Conservation (phyloP, 176 grass and related monocot genomes). For the Triticum timopheevii region DNA sequence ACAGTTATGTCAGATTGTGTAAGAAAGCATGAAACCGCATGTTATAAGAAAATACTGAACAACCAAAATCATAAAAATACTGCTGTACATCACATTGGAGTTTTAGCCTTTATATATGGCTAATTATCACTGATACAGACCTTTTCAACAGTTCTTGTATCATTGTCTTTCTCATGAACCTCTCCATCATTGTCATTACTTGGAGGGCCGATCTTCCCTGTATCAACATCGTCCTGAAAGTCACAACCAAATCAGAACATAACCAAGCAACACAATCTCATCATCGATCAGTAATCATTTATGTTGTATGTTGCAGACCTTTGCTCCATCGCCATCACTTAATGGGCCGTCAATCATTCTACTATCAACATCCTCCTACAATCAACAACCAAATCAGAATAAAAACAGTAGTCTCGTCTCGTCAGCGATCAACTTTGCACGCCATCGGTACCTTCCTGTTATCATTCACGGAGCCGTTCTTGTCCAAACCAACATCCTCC, state of each 20-base stretch:
- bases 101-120: neutral
- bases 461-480: neutral
- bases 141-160: neutral
- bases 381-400: neutral
- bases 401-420: neutral
- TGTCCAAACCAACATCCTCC: neutral
- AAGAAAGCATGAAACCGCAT: neutral
- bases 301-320: neutral
- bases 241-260: neutral
- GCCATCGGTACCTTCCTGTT: neutral
- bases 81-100: neutral
- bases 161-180: neutral
- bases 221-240: neutral
- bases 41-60: neutral
- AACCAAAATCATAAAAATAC: no score
- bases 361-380: no score
- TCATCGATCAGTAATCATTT: neutral
- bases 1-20: neutral
- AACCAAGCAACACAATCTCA: neutral
- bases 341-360: no score
- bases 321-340: neutral
- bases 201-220: neutral
- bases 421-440: neutral
- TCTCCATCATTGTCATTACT: neutral
- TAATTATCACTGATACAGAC: neutral